Conservation (phyloP, 768 basidiomycete species). For the Omphalotus guepiniiformis region DNA sequence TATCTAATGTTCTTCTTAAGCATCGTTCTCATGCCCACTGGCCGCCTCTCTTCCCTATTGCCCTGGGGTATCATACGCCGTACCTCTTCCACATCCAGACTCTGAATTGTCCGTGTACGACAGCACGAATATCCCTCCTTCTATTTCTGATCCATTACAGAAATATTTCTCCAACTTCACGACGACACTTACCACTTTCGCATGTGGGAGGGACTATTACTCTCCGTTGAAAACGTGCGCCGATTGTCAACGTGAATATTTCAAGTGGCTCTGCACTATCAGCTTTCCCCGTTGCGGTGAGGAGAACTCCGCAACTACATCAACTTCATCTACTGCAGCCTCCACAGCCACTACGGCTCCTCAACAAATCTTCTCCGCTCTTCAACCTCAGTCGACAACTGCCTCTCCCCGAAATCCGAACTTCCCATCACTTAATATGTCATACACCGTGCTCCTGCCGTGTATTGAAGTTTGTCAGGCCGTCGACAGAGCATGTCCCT, state of each 20-base stretch:
- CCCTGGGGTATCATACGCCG: constrained; percentile 62
- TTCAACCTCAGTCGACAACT: constrained; percentile 39
- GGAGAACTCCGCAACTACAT: constrained; percentile 27
- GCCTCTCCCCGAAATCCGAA: constrained; percentile 38
- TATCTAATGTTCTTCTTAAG: constrained; percentile 27
- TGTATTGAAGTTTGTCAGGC: constrained; percentile 76
- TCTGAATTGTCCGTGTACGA: constrained; percentile 40
- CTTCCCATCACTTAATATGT: constrained; percentile 38
- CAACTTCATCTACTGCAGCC: constrained; percentile 12
- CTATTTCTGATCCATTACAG: constrained; percentile 47
- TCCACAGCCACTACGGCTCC: constrained; percentile 27
- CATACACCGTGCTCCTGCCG: constrained; percentile 66
- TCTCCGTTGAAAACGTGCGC: constrained; percentile 74
- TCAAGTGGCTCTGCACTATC: constrained; percentile 71
- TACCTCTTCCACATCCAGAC: constrained; percentile 57
- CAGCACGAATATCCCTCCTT: constrained; percentile 43
- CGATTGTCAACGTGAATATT: constrained; percentile 71
- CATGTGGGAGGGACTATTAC: constrained; percentile 79
- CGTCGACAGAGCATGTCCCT: constrained; percentile 74
- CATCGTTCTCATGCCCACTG: constrained; percentile 64
- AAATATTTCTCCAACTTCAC: constrained; percentile 72
- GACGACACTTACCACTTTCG: constrained; percentile 60
- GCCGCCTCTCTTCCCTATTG: constrained; percentile 73
- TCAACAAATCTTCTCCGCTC: constrained; percentile 45
- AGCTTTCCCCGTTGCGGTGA: constrained; percentile 77